Percentiles rank a stretch among this genome's conserved stretches.
phyloP scores from a whole-genome alignment of 1,284 basidiomycete species.

The Naganishia sp. region DNA sequence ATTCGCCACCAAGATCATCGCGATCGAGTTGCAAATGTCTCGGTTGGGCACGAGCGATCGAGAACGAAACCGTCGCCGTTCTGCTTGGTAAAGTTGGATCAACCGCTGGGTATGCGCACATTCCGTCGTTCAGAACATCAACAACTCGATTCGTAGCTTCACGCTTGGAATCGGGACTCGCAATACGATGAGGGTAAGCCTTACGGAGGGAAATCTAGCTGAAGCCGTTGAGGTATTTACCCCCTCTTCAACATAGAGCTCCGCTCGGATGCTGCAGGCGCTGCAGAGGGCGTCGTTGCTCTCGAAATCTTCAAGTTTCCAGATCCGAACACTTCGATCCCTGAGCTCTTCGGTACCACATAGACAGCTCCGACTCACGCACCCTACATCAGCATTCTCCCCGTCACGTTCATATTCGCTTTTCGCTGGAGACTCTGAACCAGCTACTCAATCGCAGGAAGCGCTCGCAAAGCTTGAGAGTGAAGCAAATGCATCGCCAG shows the following conservation, averaged over 20 bases:
- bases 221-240: neutral
- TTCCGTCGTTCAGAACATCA: neutral
- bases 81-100: neutral
- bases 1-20: conserved; percentile 9
- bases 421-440: conserved; percentile 19
- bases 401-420: conserved; percentile 23
- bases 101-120: neutral
- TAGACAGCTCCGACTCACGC: conserved; percentile 2
- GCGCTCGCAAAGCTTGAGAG: conserved; percentile 29
- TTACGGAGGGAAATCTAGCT: neutral
- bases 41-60: conserved; percentile 21
- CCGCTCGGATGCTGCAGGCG: conserved; percentile 5
- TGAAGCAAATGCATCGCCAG: conserved; percentile 30
- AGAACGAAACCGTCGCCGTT: neutral
- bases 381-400: neutral
- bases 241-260: too few species aligned
- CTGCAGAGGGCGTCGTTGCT: conserved; percentile 4
- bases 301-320: conserved; percentile 4
- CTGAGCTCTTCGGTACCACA: conserved; percentile 9
- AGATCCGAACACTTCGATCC: neutral
- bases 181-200: conserved; percentile 12
- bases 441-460: conserved; percentile 23
- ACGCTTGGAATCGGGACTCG: too few species aligned
- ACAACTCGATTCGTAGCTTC: too few species aligned
- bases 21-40: conserved; percentile 21